A percentile compares a stretch with the other conserved stretches of the same genome.
These are phyloP conservation scores for Stachybotrys chartarum DNA, from an alignment of 2,329 filamentous ascomycete species.

Conservation along the genomic window DNA sequence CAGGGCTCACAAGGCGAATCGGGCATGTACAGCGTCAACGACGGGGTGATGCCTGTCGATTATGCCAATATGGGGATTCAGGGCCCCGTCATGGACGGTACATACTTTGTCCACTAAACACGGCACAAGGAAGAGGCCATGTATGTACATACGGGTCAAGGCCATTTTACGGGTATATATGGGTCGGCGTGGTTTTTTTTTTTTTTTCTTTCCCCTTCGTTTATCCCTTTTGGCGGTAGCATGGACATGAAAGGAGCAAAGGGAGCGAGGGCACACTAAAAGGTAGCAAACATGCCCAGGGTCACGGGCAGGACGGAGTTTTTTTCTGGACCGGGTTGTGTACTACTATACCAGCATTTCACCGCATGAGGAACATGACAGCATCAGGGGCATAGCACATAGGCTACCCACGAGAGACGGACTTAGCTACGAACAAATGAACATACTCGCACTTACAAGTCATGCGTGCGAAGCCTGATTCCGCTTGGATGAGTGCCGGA, in stretches of 20 bases:
- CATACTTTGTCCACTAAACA: conserved; percentile 32
- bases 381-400: background rate
- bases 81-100: conserved; percentile 27
- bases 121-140: background rate
- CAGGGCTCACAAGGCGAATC: conserved; percentile 7
- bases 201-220: background rate
- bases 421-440: background rate
- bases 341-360: background rate
- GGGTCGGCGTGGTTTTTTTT: background rate
- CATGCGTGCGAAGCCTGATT: background rate
- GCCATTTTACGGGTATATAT: background rate
- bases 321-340: background rate
- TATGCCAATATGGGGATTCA: conserved; percentile 30
- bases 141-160: background rate
- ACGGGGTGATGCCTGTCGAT: conserved; percentile 27
- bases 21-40: conserved; percentile 19
- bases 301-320: background rate
- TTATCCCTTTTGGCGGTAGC: background rate
- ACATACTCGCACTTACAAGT: background rate
- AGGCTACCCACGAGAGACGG: background rate
- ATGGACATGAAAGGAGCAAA: background rate
- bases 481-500: background rate
- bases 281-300: background rate
- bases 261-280: background rate
- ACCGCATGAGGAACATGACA: background rate